These are phyloP conservation scores for Erodium trifolium DNA, from an alignment of 441 rosid genomes.

Conservation along the genomic window DNA sequence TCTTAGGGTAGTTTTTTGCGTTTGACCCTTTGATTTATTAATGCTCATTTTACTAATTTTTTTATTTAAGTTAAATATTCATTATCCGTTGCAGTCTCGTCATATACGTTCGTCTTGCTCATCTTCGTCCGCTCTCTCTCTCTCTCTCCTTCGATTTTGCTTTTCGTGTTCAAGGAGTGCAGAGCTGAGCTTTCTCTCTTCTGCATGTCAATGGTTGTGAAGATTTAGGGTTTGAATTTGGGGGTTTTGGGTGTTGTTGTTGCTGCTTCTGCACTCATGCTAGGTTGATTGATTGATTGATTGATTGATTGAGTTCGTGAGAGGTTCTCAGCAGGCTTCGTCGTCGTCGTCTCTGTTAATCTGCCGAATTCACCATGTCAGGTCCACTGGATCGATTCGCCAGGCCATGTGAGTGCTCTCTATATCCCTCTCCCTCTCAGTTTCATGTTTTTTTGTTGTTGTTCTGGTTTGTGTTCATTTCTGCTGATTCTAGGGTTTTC, in stretches of 20 bases:
- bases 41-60: not conserved
- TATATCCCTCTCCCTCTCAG: not conserved
- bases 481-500: constrained; percentile 1
- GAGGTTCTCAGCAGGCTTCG: not conserved
- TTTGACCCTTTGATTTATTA: not conserved
- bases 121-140: not conserved
- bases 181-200: not conserved
- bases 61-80: not conserved
- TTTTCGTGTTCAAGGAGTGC: too few species aligned
- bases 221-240: constrained; percentile 4
- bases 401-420: constrained; percentile 55
- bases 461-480: not conserved
- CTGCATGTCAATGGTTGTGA: not conserved
- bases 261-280: not conserved
- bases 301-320: not conserved
- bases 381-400: constrained; percentile 79
- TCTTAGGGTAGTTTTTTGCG: too few species aligned
- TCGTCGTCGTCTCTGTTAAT: not conserved
- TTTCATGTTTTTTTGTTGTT: not conserved
- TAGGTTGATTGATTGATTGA: not conserved
- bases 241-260: not conserved
- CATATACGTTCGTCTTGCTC: constrained; percentile 1
- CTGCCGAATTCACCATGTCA: constrained; percentile 34
- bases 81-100: not conserved
- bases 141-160: not conserved